Evolutionary conservation across 1,139 yeast genomes (phyloP).

Genomic region (Geotrichum cucujoidarum): DNA sequence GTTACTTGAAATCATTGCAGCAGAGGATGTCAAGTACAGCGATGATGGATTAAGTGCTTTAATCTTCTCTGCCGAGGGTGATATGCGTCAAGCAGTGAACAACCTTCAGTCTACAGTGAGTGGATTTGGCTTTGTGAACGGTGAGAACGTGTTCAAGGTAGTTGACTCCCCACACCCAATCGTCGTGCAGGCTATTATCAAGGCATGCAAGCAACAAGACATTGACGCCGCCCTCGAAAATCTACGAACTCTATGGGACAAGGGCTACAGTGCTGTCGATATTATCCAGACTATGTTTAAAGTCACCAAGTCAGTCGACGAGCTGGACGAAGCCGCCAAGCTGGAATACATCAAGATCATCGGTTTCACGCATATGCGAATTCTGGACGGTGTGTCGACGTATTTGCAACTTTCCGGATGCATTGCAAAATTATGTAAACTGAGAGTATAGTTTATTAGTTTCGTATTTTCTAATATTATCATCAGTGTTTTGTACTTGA

Average conservation of each 20-base stretch:
- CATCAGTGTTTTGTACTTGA: no score
- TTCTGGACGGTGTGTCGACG: constrained; percentile 87
- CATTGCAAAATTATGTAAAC: constrained; percentile 53
- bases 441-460: constrained; percentile 9
- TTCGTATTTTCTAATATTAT: background rate
- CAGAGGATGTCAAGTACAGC: constrained; percentile 70
- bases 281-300: constrained; percentile 85
- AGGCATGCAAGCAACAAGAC: constrained; percentile 46
- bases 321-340: constrained; percentile 59
- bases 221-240: constrained; percentile 67
- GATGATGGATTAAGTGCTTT: constrained; percentile 92
- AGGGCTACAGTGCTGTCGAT: constrained; percentile 92
- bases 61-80: constrained; percentile 96
- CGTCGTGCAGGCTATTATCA: constrained; percentile 69
- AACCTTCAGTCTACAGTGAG: constrained; percentile 91
- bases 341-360: constrained; percentile 77
- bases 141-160: constrained; percentile 86
- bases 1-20: constrained; percentile 62
- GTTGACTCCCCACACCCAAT: constrained; percentile 97
- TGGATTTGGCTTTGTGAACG: constrained; percentile 86
- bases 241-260: constrained; percentile 69
- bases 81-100: constrained; percentile 96
- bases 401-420: constrained; percentile 82
- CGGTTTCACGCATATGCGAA: constrained; percentile 87
- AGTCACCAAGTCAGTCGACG: constrained; percentile 72